A percentile compares a stretch with the other conserved stretches of the same genome.
phyloP scores from a whole-genome alignment of 345 rosid species.

The Arabidopsis suecica region DNA sequence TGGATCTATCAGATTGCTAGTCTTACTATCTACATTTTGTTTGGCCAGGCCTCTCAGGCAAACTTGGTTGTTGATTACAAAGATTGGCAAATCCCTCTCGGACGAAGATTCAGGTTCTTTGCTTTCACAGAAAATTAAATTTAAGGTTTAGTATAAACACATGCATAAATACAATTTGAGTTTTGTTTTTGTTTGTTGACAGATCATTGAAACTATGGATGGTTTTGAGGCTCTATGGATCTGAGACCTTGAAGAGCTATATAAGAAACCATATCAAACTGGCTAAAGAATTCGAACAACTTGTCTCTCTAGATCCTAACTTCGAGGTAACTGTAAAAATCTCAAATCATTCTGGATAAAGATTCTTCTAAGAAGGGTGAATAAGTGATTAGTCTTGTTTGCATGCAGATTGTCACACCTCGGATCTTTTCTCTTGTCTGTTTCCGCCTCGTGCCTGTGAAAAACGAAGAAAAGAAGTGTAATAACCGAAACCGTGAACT shows the following conservation, averaged over 20 bases:
- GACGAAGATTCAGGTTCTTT: conserved; percentile 85
- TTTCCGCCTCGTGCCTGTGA: conserved; percentile 59
- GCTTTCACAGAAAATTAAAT: background rate
- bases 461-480: conserved; percentile 49
- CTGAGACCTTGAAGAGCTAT: conserved; percentile 66
- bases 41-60: conserved; percentile 74
- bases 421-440: conserved; percentile 78
- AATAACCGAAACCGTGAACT: conserved; percentile 63
- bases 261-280: conserved; percentile 81
- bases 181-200: conserved; percentile 4
- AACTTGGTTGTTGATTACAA: conserved; percentile 91
- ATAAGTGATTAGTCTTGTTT: background rate
- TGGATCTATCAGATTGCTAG: background rate
- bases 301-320: conserved; percentile 63
- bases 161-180: background rate
- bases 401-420: conserved; percentile 78
- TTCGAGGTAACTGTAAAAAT: conserved; percentile 65
- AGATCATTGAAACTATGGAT: conserved; percentile 95
- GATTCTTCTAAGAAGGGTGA: background rate
- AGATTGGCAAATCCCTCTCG: conserved; percentile 98
- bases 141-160: background rate
- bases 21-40: background rate
- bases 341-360: background rate
- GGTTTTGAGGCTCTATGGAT: conserved; percentile 84
- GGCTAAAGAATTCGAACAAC: conserved; percentile 67